Percentiles rank a stretch among this genome's conserved stretches.
phyloP scores from a whole-genome alignment of 2,329 filamentous ascomycete genomes.

The Fonsecaea pedrosoi region DNA sequence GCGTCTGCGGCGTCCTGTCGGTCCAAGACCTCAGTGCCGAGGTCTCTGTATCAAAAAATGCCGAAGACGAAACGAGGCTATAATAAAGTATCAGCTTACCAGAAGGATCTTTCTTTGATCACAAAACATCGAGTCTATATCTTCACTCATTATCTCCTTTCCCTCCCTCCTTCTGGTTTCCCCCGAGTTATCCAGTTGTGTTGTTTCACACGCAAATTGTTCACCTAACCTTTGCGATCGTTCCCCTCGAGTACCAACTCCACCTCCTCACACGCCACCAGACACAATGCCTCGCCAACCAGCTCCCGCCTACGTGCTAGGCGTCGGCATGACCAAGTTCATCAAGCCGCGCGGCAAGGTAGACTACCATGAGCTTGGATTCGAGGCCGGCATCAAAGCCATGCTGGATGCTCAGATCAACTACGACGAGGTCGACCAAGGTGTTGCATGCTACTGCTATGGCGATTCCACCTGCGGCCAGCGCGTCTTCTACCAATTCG shows the following conservation, averaged over 20 bases:
- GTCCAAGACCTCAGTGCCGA: not conserved
- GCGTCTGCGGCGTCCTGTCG: not conserved
- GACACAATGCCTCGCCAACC: constrained; percentile 60
- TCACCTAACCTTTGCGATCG: not conserved
- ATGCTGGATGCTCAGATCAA: constrained; percentile 80
- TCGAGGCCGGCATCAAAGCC: constrained; percentile 45
- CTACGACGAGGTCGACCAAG: constrained; percentile 95
- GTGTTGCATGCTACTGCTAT: constrained; percentile 97
- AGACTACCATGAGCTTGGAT: constrained; percentile 46
- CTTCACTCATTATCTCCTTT: not conserved
- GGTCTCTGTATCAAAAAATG: not conserved
- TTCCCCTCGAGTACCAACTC: not conserved
- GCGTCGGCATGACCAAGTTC: constrained; percentile 99
- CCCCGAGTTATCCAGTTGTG: not conserved
- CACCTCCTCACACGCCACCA: constrained; percentile 6
- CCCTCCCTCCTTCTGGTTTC: not conserved
- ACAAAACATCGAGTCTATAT: constrained; percentile 4
- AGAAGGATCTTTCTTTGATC: not conserved
- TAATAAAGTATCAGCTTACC: not conserved
- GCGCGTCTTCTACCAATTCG: constrained; percentile 98
- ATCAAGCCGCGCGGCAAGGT: constrained; percentile 60
- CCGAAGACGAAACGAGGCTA: constrained; percentile 12
- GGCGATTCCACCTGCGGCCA: constrained; percentile 94
- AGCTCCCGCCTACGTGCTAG: constrained; percentile 80
- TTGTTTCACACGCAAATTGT: too few relatives aligned